Evolutionary conservation across 495 filamentous ascomycete genomes (phyloP).

Genomic region (Penicillium daleae): DNA sequence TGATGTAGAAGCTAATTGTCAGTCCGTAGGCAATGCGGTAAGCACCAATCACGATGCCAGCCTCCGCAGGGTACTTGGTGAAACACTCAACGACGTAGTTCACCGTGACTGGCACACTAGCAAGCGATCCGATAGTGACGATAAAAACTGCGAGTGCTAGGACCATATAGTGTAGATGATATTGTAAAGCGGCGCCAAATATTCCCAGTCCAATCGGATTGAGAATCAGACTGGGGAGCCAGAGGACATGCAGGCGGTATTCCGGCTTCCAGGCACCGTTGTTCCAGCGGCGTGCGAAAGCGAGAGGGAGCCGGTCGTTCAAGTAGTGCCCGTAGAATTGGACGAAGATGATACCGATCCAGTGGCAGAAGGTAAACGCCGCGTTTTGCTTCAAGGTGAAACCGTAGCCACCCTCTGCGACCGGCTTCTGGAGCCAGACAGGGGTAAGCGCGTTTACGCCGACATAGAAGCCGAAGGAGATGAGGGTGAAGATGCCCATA

Average conservation of each 20-base stretch:
- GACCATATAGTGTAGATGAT: slow-evolving; percentile 53
- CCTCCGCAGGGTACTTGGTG: slow-evolving; percentile 45
- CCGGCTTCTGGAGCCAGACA: slow-evolving; percentile 49
- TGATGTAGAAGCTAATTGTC: slow-evolving; percentile 52
- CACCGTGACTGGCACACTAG: slow-evolving; percentile 47
- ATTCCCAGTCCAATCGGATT: slow-evolving; percentile 54
- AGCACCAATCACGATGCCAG: slow-evolving; percentile 42
- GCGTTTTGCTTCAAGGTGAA: slow-evolving; percentile 52
- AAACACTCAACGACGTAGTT: slow-evolving; percentile 57
- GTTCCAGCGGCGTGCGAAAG: slow-evolving; percentile 34
- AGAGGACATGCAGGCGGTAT: slow-evolving; percentile 54
- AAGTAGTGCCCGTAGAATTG: slow-evolving; percentile 46
- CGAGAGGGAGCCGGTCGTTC: slow-evolving; percentile 51
- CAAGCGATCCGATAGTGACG: slow-evolving; percentile 44
- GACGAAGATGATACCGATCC: slow-evolving; percentile 50
- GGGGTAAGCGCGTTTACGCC: slow-evolving; percentile 37
- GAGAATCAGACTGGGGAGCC: slow-evolving; percentile 47
- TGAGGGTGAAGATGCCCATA: slow-evolving; percentile 46
- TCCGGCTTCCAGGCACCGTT: slow-evolving; percentile 55
- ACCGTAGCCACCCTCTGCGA: slow-evolving; percentile 50
- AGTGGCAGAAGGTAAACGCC: slow-evolving; percentile 51
- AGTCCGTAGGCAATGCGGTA: slow-evolving; percentile 50
- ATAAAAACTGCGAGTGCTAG: slow-evolving; percentile 50
- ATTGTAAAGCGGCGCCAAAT: slow-evolving; percentile 51
- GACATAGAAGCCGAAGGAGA: slow-evolving; percentile 52